Evolutionary conservation across 768 basidiomycete genomes (phyloP).

Genomic region (Leccinum broughii): DNA sequence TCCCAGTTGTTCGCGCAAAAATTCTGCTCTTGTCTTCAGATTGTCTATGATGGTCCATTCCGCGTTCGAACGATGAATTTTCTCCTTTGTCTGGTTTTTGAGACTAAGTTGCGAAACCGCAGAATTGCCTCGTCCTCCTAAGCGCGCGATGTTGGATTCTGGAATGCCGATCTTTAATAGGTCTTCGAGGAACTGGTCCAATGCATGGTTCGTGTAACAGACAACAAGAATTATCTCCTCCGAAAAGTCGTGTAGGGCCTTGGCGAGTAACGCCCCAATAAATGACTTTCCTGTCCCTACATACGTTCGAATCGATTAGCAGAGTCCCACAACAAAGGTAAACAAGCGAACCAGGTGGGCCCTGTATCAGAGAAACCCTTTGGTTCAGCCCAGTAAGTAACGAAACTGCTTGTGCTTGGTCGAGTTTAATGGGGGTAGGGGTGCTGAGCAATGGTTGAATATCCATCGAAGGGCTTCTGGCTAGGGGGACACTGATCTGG

Average conservation of each 20-base stretch:
- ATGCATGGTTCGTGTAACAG: conserved; percentile 72
- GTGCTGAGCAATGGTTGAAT: conserved; percentile 41
- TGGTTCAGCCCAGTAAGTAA: conserved; percentile 57
- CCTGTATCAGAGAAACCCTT: conserved; percentile 62
- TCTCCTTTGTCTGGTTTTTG: conserved; percentile 36
- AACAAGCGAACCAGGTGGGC: conserved; percentile 59
- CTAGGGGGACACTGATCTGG: conserved; percentile 32
- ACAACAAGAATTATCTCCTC: conserved; percentile 57
- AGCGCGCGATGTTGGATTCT: conserved; percentile 44
- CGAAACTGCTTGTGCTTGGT: conserved; percentile 46
- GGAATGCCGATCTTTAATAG: conserved; percentile 64
- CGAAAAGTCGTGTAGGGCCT: conserved; percentile 51
- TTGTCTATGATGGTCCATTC: conserved; percentile 47
- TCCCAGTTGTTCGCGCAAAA: conserved; percentile 24
- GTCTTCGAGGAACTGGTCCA: conserved; percentile 66
- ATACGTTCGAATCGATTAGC: background rate
- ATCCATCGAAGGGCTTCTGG: conserved; percentile 38
- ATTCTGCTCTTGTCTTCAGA: conserved; percentile 28
- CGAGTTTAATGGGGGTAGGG: conserved; percentile 46
- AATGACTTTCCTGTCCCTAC: conserved; percentile 74
- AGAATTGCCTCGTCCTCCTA: conserved; percentile 54
- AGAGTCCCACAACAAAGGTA: background rate
- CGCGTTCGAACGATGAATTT: conserved; percentile 24
- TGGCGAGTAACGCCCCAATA: conserved; percentile 64
- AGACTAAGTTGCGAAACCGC: conserved; percentile 48